Evolutionary conservation across 768 basidiomycete species (phyloP).

Genomic region (Mycena venus): DNA sequence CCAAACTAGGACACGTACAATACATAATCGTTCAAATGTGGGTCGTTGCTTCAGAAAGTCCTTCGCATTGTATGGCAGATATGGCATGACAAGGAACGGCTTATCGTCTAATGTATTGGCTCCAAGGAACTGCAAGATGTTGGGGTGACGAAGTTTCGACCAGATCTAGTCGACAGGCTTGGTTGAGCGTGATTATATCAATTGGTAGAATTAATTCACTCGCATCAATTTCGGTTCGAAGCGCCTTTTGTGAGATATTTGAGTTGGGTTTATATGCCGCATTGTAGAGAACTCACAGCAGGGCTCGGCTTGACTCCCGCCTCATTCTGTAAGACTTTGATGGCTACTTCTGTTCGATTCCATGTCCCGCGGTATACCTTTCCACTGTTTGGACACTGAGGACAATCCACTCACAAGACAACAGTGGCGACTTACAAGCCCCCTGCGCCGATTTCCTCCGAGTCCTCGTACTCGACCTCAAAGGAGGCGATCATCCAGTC

Average conservation of each 20-base stretch:
- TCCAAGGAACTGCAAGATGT: slow-evolving; percentile 30
- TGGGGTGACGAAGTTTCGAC: slow-evolving; percentile 28
- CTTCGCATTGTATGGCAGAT: slow-evolving; percentile 1
- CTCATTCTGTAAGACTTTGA: slow-evolving; percentile 28
- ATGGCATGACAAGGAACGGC: slow-evolving; percentile 23
- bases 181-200: no score
- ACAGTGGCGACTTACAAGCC: slow-evolving; percentile 23
- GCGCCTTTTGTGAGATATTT: slow-evolving; percentile 4
- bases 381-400: slow-evolving; percentile 5
- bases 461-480: slow-evolving; percentile 27
- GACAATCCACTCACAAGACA: no score
- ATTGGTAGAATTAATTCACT: no score
- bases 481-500: slow-evolving; percentile 33
- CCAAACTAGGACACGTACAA: background rate
- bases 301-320: no score
- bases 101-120: slow-evolving; percentile 28
- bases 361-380: slow-evolving; percentile 30
- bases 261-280: slow-evolving; percentile 5
- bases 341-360: slow-evolving; percentile 28
- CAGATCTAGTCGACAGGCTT: no score
- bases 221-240: slow-evolving; percentile 6
- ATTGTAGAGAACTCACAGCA: no score
- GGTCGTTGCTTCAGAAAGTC: background rate
- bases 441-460: slow-evolving; percentile 30
- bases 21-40: slow-evolving; percentile 4